phyloP scores from a whole-genome alignment of 1,139 yeast species.

The Geotrichum australiense region DNA sequence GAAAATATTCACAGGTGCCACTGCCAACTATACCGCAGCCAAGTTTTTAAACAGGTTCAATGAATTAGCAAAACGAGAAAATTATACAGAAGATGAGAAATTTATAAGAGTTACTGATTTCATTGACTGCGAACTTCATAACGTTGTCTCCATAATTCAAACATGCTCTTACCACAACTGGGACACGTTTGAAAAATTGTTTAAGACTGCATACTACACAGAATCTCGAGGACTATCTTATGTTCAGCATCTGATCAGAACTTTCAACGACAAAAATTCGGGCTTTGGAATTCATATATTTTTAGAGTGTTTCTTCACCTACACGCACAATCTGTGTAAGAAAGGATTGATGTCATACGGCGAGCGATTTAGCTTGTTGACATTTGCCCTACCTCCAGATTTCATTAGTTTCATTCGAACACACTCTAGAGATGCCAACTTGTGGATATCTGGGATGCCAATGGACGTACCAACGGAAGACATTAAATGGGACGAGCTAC shows the following conservation, averaged over 20 bases:
- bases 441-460: conserved; percentile 14
- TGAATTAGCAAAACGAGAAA: conserved; percentile 5
- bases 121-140: conserved; percentile 9
- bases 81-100: conserved; percentile 12
- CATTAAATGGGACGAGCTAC: conserved; percentile 11
- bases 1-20: conserved; percentile 7
- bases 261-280: conserved; percentile 11
- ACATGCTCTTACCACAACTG: conserved; percentile 15
- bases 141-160: conserved; percentile 13
- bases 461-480: conserved; percentile 6
- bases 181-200: conserved; percentile 13
- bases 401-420: conserved; percentile 8
- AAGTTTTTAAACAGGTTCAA: conserved; percentile 11
- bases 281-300: conserved; percentile 16
- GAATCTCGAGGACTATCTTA: conserved; percentile 12
- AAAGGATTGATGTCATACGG: conserved; percentile 9
- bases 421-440: conserved; percentile 5
- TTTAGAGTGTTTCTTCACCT: conserved; percentile 15
- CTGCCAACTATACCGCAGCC: conserved; percentile 10
- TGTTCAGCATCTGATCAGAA: conserved; percentile 13
- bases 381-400: conserved; percentile 10
- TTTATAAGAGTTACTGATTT: conserved; percentile 10
- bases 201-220: conserved; percentile 13
- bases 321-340: conserved; percentile 8
- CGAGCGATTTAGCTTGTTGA: conserved; percentile 12